Evolutionary conservation across 805 yeast genomes (phyloP), one percentile per base, ranked within the genome.

Genomic region (Metschnikowia arizonensis): DNA sequence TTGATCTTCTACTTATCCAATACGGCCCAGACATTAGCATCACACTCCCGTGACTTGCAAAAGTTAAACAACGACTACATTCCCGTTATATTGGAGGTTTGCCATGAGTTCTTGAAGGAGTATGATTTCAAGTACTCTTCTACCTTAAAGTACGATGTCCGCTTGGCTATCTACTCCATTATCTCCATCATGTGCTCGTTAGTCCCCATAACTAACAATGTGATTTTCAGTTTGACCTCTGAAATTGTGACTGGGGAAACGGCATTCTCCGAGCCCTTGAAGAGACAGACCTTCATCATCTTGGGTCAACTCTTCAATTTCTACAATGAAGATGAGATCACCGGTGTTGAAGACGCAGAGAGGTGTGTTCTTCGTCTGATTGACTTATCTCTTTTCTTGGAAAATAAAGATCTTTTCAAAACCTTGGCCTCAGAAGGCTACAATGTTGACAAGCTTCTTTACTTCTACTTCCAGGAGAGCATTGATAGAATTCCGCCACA

Each of bases 141-240:
- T 18, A 48, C 63, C 5, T 50, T 60, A 29, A 45, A 47, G 5
- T 38, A 68, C 31, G 95, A 88, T 56, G 74, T 83, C 41, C 93
- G 86, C 61, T 75, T 88, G 48, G 83, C 96, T 15, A 88, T 91
- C 1, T 91, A 87, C 62, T 85, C 96, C 39, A 72, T 89, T 11
- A 61, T 91, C 19, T 78, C 91, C 0, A 96, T 91, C 2, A 68
- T 90, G 42, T 77, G 85, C 5, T 74, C 91, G 3, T 83, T 91
- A 37, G 74, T 82, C 40, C 84, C 88, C 5, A 72, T 93, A 38
- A 49, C 64, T 5, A 33, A 56, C 21, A 62, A 59, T 11, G 49
- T 68, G 18, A 57, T 66, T 14, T 50, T 50, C 17, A 56, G 71
- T 3, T 57, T 71, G 40, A 64, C 74, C 4, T 61, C 60, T 21